A percentile compares a stretch with the other conserved stretches of the same genome.
These are phyloP conservation scores for Leavenworthia alabamica DNA, from an alignment of 345 rosid species.

Conservation along the genomic window DNA sequence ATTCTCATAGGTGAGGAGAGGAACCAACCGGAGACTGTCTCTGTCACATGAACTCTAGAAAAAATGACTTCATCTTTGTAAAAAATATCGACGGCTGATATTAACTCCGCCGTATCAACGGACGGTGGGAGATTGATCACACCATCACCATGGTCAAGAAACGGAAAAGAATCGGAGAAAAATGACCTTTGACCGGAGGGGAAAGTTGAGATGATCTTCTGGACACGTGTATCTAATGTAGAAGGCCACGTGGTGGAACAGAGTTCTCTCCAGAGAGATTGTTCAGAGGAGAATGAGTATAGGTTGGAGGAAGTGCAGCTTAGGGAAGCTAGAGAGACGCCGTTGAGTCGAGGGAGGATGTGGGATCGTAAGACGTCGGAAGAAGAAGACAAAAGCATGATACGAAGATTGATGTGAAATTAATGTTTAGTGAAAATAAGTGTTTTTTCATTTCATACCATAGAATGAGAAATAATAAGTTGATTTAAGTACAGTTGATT, in stretches of 20 bases:
- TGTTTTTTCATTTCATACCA: too few relatives aligned
- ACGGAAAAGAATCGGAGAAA: constrained; percentile 57
- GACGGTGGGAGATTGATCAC: neutral
- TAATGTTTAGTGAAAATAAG: too few relatives aligned
- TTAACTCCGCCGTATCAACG: constrained; percentile 23
- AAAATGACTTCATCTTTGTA: constrained; percentile 36
- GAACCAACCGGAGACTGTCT: constrained; percentile 54
- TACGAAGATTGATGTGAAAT: too few relatives aligned
- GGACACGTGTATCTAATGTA: constrained; percentile 30
- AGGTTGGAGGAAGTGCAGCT: constrained; percentile 47
- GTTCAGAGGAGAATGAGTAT: constrained; percentile 38
- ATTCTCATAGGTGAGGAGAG: constrained; percentile 51
- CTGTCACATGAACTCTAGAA: constrained; percentile 44
- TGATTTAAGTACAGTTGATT: too few relatives aligned
- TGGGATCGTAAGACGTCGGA: constrained; percentile 48
- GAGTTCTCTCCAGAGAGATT: constrained; percentile 44
- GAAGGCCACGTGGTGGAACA: constrained; percentile 67
- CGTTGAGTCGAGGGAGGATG: constrained; percentile 68
- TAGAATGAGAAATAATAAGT: too few relatives aligned
- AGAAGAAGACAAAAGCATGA: neutral
- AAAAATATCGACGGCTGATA: constrained; percentile 65
- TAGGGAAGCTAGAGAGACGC: constrained; percentile 50
- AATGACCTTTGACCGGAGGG: constrained; percentile 52
- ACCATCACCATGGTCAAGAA: constrained; percentile 18
- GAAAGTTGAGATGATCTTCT: constrained; percentile 41